A percentile compares a stretch with the other conserved stretches of the same genome.
Conservation (phyloP, 768 basidiomycete species). For the Piloderma croceum region DNA sequence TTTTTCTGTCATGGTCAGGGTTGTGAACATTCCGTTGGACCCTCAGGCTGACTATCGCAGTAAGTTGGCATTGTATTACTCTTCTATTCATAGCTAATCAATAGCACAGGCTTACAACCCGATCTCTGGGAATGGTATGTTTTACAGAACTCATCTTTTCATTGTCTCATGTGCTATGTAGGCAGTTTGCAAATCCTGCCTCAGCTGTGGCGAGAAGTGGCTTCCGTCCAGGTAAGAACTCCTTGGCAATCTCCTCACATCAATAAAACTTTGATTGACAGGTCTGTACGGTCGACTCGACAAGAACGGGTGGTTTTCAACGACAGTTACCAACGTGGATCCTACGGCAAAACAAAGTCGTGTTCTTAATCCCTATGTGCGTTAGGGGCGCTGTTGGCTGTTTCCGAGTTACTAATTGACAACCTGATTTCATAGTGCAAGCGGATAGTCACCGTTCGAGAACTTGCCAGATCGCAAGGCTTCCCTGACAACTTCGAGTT, state of each 20-base stretch:
- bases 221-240: constrained; percentile 43
- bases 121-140: constrained; percentile 54
- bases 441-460: constrained; percentile 68
- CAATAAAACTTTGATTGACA: constrained; percentile 20
- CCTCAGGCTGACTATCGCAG: constrained; percentile 62
- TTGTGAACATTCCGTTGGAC: constrained; percentile 52
- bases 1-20: constrained; percentile 9
- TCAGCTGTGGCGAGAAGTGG: constrained; percentile 51
- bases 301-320: constrained; percentile 51
- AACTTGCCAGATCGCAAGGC: constrained; percentile 75
- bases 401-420: background rate
- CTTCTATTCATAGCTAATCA: no score
- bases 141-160: no score
- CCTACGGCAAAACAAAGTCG: constrained; percentile 73
- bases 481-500: constrained; percentile 75
- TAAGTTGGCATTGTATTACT: no score
- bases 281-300: constrained; percentile 59
- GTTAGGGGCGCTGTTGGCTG: constrained; percentile 12
- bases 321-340: constrained; percentile 73
- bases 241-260: background rate
- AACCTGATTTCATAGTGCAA: constrained; percentile 41
- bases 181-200: constrained; percentile 52
- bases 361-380: constrained; percentile 62
- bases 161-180: no score
- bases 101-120: constrained; percentile 43